These are phyloP conservation scores for Myxozyma geophila DNA, from an alignment of 805 yeast genomes.

Conservation along the genomic window DNA sequence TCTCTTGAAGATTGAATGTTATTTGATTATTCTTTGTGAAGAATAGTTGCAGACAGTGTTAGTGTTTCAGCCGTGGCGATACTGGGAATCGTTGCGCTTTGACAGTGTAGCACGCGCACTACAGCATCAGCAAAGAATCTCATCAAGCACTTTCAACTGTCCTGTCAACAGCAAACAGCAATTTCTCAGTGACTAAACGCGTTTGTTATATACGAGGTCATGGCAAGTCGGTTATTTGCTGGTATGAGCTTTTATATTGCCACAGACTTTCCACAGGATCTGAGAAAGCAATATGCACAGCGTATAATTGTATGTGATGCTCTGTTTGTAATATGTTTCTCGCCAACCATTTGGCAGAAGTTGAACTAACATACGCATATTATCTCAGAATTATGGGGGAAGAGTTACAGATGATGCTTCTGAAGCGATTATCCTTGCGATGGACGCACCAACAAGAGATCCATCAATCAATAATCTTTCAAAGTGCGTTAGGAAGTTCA, in stretches of 20 bases:
- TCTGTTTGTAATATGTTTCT: neutral
- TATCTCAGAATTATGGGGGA: neutral
- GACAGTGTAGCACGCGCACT: no score
- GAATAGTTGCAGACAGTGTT: no score
- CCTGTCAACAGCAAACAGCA: neutral
- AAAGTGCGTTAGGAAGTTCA: neutral
- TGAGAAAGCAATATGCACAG: neutral
- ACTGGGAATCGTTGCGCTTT: no score
- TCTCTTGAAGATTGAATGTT: no score
- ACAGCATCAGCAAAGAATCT: no score
- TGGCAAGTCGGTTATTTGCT: neutral
- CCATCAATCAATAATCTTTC: neutral
- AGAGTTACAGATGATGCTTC: neutral
- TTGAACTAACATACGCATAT: neutral
- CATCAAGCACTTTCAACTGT: neutral
- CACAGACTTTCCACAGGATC: neutral
- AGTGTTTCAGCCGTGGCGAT: no score
- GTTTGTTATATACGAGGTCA: neutral
- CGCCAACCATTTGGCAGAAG: no score
- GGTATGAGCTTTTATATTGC: neutral
- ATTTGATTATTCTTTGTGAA: no score
- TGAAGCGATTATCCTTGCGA: neutral
- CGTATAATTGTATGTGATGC: neutral
- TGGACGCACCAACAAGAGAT: neutral
- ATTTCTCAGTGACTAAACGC: neutral